These are phyloP conservation scores for Osmanthus fragrans DNA, from an alignment of 257 asterid species.

Conservation along the genomic window DNA sequence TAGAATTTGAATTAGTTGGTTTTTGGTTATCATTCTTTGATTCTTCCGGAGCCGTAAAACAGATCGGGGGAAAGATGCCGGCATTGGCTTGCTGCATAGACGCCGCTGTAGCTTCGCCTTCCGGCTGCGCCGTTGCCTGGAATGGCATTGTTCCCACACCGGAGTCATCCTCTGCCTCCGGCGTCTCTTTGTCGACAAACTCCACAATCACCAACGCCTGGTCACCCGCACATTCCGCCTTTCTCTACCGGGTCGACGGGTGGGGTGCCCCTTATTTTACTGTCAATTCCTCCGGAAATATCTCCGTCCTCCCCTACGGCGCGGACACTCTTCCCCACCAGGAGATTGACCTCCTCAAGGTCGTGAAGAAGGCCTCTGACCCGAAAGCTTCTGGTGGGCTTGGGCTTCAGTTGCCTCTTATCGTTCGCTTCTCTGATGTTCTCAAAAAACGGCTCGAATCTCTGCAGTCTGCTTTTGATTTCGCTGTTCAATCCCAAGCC, in stretches of 20 bases:
- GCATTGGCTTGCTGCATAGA: constrained; percentile 81
- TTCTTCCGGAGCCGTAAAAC: constrained; percentile 28
- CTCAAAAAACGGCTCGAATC: constrained; percentile 72
- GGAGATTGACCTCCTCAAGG: constrained; percentile 89
- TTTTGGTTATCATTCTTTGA: constrained; percentile 42
- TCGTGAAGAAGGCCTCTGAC: constrained; percentile 80
- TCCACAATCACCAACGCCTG: constrained; percentile 42
- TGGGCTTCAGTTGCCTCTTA: constrained; percentile 77
- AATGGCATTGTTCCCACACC: constrained; percentile 61
- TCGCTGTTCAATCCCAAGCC: constrained; percentile 63
- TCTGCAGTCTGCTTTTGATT: constrained; percentile 65
- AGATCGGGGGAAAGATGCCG: constrained; percentile 77
- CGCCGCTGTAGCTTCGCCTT: constrained; percentile 57
- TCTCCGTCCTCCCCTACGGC: constrained; percentile 71
- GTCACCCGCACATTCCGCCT: constrained; percentile 70
- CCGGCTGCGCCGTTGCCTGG: constrained; percentile 59
- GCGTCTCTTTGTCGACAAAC: constrained; percentile 36
- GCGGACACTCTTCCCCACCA: constrained; percentile 64
- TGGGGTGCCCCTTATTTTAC: constrained; percentile 96
- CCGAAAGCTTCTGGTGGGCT: constrained; percentile 69
- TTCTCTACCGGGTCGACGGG: constrained; percentile 69
- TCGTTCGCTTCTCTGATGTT: constrained; percentile 85
- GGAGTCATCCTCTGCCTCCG: constrained; percentile 31
- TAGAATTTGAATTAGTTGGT: constrained; percentile 9
- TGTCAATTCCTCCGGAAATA: constrained; percentile 75